Evolutionary conservation across 768 basidiomycete genomes (phyloP), one percentile per base, ranked within the genome.

Genomic region (Mycena belliarum): DNA sequence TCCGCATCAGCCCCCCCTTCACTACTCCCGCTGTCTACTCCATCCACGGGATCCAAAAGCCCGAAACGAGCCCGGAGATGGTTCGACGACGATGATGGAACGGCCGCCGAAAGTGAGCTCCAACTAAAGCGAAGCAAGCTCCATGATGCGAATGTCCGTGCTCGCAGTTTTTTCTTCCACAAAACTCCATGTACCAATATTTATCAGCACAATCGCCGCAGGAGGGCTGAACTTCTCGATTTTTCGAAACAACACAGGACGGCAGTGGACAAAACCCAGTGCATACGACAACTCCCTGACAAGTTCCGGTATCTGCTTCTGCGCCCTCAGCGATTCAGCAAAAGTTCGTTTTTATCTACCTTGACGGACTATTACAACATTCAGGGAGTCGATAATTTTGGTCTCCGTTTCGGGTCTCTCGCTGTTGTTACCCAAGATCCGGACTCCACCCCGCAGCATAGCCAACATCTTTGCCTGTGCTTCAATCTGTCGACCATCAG

Each of bases 261-360:
- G 10, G 49, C 21, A 16, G 47, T 55, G 3, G 38, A 55, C 38
- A 55, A 55, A 28, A 55, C 54, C 3, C 40, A 11, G 4, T 23
- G 23, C 23, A 32, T 47, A 15, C 14, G 32, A 15, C 37, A 49
- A 32, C 23, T 55, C 18, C 29, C 54, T 8, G 16, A 49, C 8
- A 29, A 21, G 15, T 48, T 29, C 20, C 54, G 40, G 0, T 41
- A 25, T 24, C 35, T 55, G 14, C 46, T 55, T 16, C 18, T 55
- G 20, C 54, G 54, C 4, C 54, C 46, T 8, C 54, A 46, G 11
- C 35, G 46, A 8, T 55, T 55, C 16, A 47, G 54, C n/a, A 55
- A 55, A n/a, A 55, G 46, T 20, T 23, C 54, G 23, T 33, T 55
- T 33, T 21, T 55, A 5, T 48, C 54, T 12, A 55, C 28, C 10